Conservation (phyloP, 108 stramenopile genomes). For the Bacterosira constricta region DNA sequence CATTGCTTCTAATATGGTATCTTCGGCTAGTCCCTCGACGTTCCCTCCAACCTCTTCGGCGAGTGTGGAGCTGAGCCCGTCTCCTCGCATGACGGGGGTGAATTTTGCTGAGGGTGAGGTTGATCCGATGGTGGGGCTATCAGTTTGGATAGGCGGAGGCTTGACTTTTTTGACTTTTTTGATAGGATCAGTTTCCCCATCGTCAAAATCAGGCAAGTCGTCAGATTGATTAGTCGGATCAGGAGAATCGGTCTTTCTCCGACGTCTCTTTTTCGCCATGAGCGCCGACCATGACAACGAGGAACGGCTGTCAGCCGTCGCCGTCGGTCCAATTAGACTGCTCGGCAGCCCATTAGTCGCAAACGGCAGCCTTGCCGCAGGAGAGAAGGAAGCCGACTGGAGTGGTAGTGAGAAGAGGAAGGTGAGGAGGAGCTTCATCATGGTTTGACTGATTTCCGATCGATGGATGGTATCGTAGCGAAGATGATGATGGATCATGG, state of each 20-base stretch:
- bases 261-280: conserved; percentile 33
- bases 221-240: conserved; percentile 17
- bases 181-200: conserved; percentile 58
- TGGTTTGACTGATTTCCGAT: too few relatives aligned
- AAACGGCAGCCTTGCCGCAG: not conserved
- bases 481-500: too few relatives aligned
- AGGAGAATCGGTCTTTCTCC: conserved; percentile 22
- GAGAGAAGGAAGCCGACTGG: not conserved
- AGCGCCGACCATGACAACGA: conserved; percentile 9
- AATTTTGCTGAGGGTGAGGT: not conserved
- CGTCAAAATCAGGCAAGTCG: conserved; percentile 81
- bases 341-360: too few relatives aligned
- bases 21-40: conserved; percentile 47
- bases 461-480: too few relatives aligned
- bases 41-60: conserved; percentile 45
- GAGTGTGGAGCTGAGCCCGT: conserved; percentile 32
- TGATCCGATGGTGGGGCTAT: not conserved
- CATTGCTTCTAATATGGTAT: conserved; percentile 32
- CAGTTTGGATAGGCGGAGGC: not conserved
- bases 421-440: conserved; percentile 9
- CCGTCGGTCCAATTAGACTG: too few relatives aligned
- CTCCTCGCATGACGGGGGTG: conserved; percentile 22
- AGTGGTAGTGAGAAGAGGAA: conserved; percentile 1
- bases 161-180: conserved; percentile 6
- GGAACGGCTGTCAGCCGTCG: not conserved